A percentile compares a stretch with the other conserved stretches of the same genome.
phyloP scores from a whole-genome alignment of 352 stramenopile genomes.

The Phytophthora crassamura region DNA sequence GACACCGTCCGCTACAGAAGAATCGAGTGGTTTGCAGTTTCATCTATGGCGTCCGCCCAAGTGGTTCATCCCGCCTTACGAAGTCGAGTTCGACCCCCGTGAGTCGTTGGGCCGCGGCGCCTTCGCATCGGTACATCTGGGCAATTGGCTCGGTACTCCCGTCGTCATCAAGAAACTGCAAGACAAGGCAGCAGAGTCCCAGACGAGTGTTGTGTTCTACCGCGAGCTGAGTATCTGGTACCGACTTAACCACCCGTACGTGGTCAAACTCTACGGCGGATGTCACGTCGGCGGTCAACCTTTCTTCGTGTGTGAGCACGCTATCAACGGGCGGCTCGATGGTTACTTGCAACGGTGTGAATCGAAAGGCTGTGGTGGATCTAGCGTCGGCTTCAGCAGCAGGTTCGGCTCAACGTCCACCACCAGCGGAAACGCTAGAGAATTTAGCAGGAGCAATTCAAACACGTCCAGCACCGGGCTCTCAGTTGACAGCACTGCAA shows the following conservation, averaged over 20 bases:
- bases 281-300: conserved; percentile 42
- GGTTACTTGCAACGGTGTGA: conserved; percentile 34
- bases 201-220: conserved; percentile 36
- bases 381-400: conserved; percentile 7
- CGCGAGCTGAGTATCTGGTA: conserved; percentile 43
- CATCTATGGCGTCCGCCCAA: conserved; percentile 31
- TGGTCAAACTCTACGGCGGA: conserved; percentile 44
- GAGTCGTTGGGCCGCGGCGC: conserved; percentile 36
- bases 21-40: not conserved
- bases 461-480: conserved; percentile 19
- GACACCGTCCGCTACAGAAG: not conserved
- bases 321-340: conserved; percentile 32
- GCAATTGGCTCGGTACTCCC: conserved; percentile 38
- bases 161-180: conserved; percentile 43
- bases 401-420: conserved; percentile 13
- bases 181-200: conserved; percentile 3
- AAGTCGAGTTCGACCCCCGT: conserved; percentile 36
- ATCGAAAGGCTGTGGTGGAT: not conserved
- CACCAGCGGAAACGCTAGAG: conserved; percentile 16
- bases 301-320: conserved; percentile 46
- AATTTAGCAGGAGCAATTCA: conserved; percentile 24
- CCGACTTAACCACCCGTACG: conserved; percentile 38
- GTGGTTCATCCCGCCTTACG: conserved; percentile 48
- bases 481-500: conserved; percentile 13
- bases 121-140: conserved; percentile 43